These are phyloP conservation scores for Mortierella sp. DNA, from an alignment of 371 early-diverging fungal species.

Conservation along the genomic window DNA sequence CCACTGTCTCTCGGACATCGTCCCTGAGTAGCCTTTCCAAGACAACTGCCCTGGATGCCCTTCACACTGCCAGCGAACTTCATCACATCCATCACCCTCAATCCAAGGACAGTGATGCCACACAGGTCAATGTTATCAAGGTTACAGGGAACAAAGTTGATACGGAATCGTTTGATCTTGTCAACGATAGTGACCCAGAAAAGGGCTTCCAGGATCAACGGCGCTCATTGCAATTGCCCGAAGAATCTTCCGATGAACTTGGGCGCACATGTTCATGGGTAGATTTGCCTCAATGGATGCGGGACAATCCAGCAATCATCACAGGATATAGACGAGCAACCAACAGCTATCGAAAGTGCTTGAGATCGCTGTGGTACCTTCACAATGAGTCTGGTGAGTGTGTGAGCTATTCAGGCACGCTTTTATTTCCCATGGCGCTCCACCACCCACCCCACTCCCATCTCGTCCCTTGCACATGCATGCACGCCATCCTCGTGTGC, in stretches of 20 bases:
- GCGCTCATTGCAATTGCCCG: slow-evolving; percentile 2
- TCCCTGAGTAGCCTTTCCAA: slow-evolving; percentile 26
- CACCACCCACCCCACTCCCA: too few relatives aligned
- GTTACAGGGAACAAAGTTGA: neutral
- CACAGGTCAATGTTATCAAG: slow-evolving; percentile 3
- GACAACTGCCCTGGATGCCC: slow-evolving; percentile 20
- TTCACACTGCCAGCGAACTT: slow-evolving; percentile 7
- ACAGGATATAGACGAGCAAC: slow-evolving; percentile 85
- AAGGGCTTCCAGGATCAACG: slow-evolving; percentile 3
- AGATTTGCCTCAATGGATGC: slow-evolving; percentile 82
- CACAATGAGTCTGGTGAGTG: slow-evolving; percentile 90
- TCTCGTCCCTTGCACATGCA: too few relatives aligned
- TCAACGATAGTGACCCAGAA: slow-evolving; percentile 6
- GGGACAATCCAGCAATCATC: slow-evolving; percentile 75
- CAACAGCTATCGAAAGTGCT: slow-evolving; percentile 75
- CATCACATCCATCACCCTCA: slow-evolving; percentile 10
- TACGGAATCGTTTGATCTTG: slow-evolving; percentile 3
- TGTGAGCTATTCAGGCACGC: too few relatives aligned
- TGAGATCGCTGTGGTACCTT: slow-evolving; percentile 77
- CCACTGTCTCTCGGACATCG: slow-evolving; percentile 19
- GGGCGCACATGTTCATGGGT: slow-evolving; percentile 55
- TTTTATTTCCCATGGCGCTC: too few relatives aligned
- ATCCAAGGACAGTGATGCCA: slow-evolving; percentile 2
- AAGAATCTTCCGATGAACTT: slow-evolving; percentile 16
- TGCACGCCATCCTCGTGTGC: too few relatives aligned